phyloP scores from a whole-genome alignment of 23 red algal genomes.

The Gracilaria vermiculophylla region DNA sequence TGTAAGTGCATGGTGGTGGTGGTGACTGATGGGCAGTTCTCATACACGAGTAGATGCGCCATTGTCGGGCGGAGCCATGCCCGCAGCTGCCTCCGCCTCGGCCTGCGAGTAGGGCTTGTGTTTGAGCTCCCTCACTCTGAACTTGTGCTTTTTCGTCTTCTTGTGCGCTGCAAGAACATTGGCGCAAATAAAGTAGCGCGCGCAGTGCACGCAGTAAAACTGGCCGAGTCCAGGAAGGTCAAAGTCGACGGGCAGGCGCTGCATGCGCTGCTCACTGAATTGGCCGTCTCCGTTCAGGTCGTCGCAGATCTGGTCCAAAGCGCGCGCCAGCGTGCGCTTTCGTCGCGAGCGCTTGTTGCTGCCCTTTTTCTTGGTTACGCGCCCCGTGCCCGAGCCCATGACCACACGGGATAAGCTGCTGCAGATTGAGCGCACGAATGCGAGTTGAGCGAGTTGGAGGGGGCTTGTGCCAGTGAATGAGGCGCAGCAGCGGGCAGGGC shows the following conservation, averaged over 20 bases:
- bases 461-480: no score
- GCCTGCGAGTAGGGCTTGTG: constrained; percentile 68
- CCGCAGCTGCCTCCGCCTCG: constrained; percentile 83
- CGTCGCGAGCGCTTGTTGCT: constrained; percentile 74
- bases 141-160: constrained; percentile 80
- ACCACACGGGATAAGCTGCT: no score
- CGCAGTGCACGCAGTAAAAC: constrained; percentile 85
- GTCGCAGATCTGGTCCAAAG: constrained; percentile 71
- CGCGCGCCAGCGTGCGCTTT: constrained; percentile 47
- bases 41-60: background rate
- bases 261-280: constrained; percentile 31
- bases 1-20: no score
- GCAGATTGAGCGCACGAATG: no score
- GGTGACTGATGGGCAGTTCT: background rate
- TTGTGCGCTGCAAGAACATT: constrained; percentile 50
- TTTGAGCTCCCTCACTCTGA: constrained; percentile 65
- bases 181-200: constrained; percentile 81
- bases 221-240: constrained; percentile 92
- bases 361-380: constrained; percentile 76
- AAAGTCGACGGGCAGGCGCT: constrained; percentile 58
- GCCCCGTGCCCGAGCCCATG: constrained; percentile 70
- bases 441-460: no score
- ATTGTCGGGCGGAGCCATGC: constrained; percentile 68
- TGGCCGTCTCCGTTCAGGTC: constrained; percentile 49
- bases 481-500: no score